These are phyloP conservation scores for Neurospora discreta DNA, from an alignment of 495 filamentous ascomycete genomes.

Conservation along the genomic window DNA sequence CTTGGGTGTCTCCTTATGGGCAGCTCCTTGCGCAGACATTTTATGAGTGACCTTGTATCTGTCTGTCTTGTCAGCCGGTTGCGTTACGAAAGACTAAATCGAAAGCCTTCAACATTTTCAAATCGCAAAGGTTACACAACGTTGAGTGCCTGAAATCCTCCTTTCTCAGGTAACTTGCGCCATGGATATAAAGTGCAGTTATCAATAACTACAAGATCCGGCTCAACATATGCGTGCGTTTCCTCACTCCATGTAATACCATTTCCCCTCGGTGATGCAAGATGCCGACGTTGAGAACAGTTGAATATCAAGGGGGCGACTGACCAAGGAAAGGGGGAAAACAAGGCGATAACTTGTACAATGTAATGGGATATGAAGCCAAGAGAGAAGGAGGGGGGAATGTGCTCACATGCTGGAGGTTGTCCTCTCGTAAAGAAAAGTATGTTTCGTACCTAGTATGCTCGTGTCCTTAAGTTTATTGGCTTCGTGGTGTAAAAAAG, in stretches of 20 bases:
- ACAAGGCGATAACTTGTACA: neutral
- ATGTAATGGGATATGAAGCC: neutral
- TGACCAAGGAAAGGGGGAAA: neutral
- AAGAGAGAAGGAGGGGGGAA: neutral
- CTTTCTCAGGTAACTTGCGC: neutral
- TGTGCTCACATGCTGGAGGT: neutral
- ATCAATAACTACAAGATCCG: neutral
- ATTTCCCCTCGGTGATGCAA: neutral
- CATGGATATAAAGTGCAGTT: neutral
- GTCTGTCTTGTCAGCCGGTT: neutral
- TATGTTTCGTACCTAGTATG: neutral
- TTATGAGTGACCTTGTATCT: neutral
- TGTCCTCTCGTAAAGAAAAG: neutral
- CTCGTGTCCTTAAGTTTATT: too few species aligned
- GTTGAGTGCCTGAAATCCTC: neutral
- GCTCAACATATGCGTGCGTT: neutral
- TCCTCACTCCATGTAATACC: neutral
- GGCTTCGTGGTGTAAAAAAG: too few species aligned
- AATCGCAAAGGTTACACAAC: neutral
- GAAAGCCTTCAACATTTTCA: neutral
- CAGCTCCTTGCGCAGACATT: neutral
- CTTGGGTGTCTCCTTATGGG: slow-evolving; percentile 38
- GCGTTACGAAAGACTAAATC: neutral
- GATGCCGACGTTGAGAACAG: neutral
- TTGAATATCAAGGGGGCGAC: neutral